Conservation (phyloP, 257 asterid genomes). For the Salvia rosmarinus region DNA sequence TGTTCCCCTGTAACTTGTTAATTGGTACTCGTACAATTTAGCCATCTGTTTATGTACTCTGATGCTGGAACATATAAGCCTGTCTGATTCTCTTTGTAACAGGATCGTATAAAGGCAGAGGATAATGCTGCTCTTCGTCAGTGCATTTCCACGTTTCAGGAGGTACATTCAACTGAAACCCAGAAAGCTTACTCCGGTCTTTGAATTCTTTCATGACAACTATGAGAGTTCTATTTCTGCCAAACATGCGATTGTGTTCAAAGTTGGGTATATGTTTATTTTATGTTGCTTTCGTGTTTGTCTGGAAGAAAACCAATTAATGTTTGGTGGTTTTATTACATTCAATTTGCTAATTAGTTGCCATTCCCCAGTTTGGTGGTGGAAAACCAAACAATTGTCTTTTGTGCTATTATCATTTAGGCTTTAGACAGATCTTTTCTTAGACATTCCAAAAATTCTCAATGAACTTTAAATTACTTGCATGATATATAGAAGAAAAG, state of each 20-base stretch:
- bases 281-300: background rate
- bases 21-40: background rate
- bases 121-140: conserved; percentile 56
- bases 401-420: background rate
- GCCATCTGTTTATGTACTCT: conserved; percentile 16
- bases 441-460: background rate
- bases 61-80: conserved; percentile 20
- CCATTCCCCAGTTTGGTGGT: background rate
- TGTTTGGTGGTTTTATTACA: background rate
- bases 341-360: conserved; percentile 1
- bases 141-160: conserved; percentile 72
- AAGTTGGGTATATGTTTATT: background rate
- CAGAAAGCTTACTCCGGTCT: conserved; percentile 1
- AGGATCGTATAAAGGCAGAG: conserved; percentile 49
- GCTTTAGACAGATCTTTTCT: background rate
- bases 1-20: background rate
- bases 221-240: background rate
- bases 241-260: background rate
- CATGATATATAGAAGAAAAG: no score
- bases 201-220: background rate
- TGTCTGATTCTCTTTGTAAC: conserved; percentile 30
- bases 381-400: background rate
- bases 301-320: background rate
- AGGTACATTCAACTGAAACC: conserved; percentile 50
- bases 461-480: background rate